Percentiles rank a stretch among this genome's conserved stretches.
These are phyloP conservation scores for Pichia cabralensis DNA, from an alignment of 805 yeast genomes.

Conservation along the genomic window DNA sequence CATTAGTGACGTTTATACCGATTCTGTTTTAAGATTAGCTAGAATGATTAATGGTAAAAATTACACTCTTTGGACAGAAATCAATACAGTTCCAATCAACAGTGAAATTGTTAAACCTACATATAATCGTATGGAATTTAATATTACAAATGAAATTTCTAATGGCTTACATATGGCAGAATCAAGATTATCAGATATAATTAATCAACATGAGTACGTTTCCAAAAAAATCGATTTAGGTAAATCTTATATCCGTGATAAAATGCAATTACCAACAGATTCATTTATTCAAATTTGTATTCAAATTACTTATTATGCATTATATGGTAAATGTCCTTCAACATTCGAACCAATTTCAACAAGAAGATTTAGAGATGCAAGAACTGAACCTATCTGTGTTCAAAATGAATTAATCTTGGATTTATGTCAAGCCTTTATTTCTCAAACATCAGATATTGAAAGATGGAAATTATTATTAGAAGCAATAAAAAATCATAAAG, in stretches of 20 bases:
- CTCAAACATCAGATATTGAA: conserved; percentile 35
- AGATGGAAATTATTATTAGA: conserved; percentile 42
- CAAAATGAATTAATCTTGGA: conserved; percentile 44
- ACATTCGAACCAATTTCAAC: conserved; percentile 48
- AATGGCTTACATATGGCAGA: conserved; percentile 45
- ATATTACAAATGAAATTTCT: conserved; percentile 35
- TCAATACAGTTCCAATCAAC: conserved; percentile 28
- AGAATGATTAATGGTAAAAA: conserved; percentile 48
- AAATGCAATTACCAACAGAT: conserved; percentile 36
- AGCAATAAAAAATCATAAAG: conserved; percentile 43
- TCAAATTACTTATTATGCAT: conserved; percentile 44
- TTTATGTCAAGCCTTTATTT: conserved; percentile 54
- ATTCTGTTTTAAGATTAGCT: conserved; percentile 45
- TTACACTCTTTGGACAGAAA: conserved; percentile 41
- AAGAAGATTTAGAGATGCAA: conserved; percentile 52
- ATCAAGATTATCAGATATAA: conserved; percentile 47
- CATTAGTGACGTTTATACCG: conserved; percentile 49
- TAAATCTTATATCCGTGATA: conserved; percentile 26
- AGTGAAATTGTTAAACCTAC: conserved; percentile 28
- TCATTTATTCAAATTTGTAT: conserved; percentile 42
- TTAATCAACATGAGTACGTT: conserved; percentile 47
- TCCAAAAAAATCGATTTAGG: conserved; percentile 27
- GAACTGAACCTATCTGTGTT: conserved; percentile 60
- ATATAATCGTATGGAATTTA: conserved; percentile 24
- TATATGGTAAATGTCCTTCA: conserved; percentile 38